Conservation (phyloP, 2,329 filamentous ascomycete species). For the Truncatella angustata region DNA sequence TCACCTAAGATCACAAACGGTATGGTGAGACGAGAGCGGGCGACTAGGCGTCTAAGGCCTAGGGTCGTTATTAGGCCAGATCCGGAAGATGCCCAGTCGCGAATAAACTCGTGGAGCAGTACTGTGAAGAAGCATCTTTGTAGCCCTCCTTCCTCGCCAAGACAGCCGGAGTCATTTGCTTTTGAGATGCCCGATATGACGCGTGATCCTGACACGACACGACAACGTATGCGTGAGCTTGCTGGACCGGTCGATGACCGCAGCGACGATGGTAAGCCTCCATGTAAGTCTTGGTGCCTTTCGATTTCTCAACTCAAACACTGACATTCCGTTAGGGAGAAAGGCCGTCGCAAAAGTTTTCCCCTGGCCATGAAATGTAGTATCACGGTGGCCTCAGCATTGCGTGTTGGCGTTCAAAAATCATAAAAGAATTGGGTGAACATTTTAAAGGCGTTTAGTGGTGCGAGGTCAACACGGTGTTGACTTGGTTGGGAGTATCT, state of each 20-base stretch:
- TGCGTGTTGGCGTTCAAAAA: conserved; percentile 19
- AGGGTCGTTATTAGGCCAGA: conserved; percentile 32
- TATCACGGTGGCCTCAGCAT: not conserved
- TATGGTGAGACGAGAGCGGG: conserved; percentile 81
- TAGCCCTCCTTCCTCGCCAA: conserved; percentile 14
- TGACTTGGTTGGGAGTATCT: not conserved
- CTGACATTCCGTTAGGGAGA: conserved; percentile 35
- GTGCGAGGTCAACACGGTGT: not conserved
- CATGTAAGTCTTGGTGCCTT: conserved; percentile 23
- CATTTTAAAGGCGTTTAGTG: conserved; percentile 15
- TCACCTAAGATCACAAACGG: conserved; percentile 74
- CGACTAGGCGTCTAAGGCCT: conserved; percentile 60
- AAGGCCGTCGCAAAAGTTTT: conserved; percentile 42
- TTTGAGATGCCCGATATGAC: conserved; percentile 21
- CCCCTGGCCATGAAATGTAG: conserved; percentile 21
- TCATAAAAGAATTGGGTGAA: conserved; percentile 9
- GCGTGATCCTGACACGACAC: conserved; percentile 13
- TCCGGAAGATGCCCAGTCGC: not conserved
- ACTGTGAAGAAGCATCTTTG: conserved; percentile 19
- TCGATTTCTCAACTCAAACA: not conserved
- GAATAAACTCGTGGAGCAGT: conserved; percentile 26
- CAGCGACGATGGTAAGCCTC: conserved; percentile 29
- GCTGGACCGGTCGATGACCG: conserved; percentile 27
- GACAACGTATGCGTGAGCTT: conserved; percentile 26
- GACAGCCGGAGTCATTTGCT: conserved; percentile 13